phyloP scores from a whole-genome alignment of 179 eudicot species.

The Actinidia arguta region DNA sequence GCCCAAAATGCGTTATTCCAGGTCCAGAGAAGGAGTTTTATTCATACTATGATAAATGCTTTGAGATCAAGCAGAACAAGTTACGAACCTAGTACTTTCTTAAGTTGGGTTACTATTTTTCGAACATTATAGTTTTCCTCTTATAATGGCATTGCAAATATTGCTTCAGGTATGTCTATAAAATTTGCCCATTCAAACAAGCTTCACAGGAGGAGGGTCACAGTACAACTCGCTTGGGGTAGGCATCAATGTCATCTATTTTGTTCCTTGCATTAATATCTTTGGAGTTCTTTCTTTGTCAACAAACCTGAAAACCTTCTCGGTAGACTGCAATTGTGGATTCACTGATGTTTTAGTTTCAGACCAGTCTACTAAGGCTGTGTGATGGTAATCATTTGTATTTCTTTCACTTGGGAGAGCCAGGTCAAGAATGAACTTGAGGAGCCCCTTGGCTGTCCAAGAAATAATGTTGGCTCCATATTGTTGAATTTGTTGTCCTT shows the following conservation, averaged over 20 bases:
- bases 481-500: neutral
- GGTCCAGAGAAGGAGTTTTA: constrained; percentile 96
- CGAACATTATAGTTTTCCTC: neutral
- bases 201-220: constrained; percentile 95
- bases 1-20: constrained; percentile 36
- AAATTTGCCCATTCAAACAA: constrained; percentile 93
- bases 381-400: neutral
- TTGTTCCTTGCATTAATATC: neutral
- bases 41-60: constrained; percentile 87
- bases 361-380: neutral
- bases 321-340: neutral
- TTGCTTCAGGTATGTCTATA: constrained; percentile 83
- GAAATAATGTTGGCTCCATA: neutral
- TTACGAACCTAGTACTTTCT: constrained; percentile 30
- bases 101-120: neutral
- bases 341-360: neutral
- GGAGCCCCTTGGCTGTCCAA: constrained; percentile 11
- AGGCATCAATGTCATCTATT: constrained; percentile 29
- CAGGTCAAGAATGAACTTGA: constrained; percentile 7
- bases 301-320: constrained; percentile 10
- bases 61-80: constrained; percentile 94
- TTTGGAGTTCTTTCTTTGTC: constrained; percentile 2
- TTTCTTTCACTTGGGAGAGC: neutral
- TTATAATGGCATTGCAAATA: constrained; percentile 10
- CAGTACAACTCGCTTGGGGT: constrained; percentile 95